These are phyloP conservation scores for Suillus bovinus DNA, from an alignment of 768 basidiomycete genomes.

Conservation along the genomic window DNA sequence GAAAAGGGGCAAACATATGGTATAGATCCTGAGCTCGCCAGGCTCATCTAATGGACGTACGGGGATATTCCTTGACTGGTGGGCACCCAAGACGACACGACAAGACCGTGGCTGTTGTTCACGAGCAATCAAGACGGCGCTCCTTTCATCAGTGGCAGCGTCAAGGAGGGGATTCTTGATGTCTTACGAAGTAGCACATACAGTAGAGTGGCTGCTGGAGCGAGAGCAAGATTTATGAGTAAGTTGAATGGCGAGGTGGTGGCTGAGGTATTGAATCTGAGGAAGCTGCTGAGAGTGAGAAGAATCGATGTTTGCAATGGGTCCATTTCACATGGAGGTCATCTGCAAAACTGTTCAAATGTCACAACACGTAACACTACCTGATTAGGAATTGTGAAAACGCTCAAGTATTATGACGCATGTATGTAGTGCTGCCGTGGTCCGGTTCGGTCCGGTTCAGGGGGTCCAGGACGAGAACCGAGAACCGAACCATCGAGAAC, in stretches of 20 bases:
- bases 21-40: slow-evolving; percentile 45
- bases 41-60: slow-evolving; percentile 34
- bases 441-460: no score
- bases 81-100: slow-evolving; percentile 29
- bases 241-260: slow-evolving; percentile 13
- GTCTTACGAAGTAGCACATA: slow-evolving; percentile 32
- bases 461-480: no score
- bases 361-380: no score
- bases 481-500: no score
- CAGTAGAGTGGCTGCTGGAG: slow-evolving; percentile 39
- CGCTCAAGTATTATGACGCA: no score
- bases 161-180: slow-evolving; percentile 52
- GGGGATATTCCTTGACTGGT: slow-evolving; percentile 31
- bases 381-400: no score
- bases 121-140: slow-evolving; percentile 27
- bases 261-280: slow-evolving; percentile 18
- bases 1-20: slow-evolving; percentile 71
- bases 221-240: slow-evolving; percentile 19
- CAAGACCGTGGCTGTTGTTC: slow-evolving; percentile 32
- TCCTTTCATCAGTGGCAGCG: slow-evolving; percentile 38
- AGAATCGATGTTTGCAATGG: slow-evolving; percentile 22
- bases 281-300: slow-evolving; percentile 24
- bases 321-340: slow-evolving; percentile 14
- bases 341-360: no score
- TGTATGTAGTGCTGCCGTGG: no score